Base-by-base conservation (phyloP, 2,329 filamentous ascomycete genomes). In the Neoascochyta sp. region DNA sequence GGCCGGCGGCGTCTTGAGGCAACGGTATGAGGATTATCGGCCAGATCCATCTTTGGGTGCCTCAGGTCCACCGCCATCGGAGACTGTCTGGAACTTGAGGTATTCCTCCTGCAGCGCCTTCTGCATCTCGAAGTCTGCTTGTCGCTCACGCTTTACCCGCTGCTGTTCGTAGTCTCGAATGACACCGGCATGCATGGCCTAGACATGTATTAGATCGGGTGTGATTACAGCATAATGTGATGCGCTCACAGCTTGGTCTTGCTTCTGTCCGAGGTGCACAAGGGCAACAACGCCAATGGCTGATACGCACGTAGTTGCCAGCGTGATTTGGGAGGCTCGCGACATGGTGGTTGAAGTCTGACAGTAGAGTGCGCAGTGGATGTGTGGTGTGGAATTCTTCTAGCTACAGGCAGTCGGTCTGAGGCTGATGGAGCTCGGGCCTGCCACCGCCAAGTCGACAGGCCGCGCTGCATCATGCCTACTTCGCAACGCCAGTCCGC, bases 151-250 rank as follows among this genome's bases (percentile, higher is more conserved):
- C 68, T 95, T 95, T 45, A 95, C 62, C 24, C 85, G 80, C 61
- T 95, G 89, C 57, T 93, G 87, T 58, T 96, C 90, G 73, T 95
- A 84, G 57, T 98, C 92, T 43, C 90, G 85, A 44, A 96, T 71
- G 22, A 98, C 92, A 24, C 92, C 92, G 47, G 83, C 78, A 57
- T 98, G 92, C 92, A 98, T 98, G 34, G 86, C 85, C 92, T 90
- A 41, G 17, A 15, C 32, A 16, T 36, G 16, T 12, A 23, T 53
- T 22, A 54, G 44, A 26, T 10, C 4, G 15, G 10, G 7, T 18
- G 29, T 27, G 17, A 13, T 14, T 11, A 16, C 67, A 42, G 8
- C 16, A 29, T 29, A 17, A 15, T 16, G 26, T 33, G 34, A 22
- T 37, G 13, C 12, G 12, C 80, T 39, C 71, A 95, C 90, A 44